Base-by-base conservation (phyloP, 352 stramenopile species). In the Elongisporangium undulatum region DNA sequence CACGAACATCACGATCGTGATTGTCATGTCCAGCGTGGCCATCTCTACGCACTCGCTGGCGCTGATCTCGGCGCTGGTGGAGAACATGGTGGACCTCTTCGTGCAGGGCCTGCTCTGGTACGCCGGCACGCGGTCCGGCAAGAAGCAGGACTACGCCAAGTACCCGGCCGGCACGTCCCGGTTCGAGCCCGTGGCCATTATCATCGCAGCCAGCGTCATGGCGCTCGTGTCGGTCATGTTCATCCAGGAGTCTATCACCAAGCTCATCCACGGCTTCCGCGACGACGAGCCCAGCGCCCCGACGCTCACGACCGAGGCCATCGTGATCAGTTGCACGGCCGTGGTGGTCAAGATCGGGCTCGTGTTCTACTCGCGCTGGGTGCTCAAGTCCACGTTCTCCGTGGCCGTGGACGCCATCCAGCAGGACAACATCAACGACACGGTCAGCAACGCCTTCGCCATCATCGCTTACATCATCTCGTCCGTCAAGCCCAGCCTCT, bases 351-450 rank as follows among this genome's bases (percentile, higher is more conserved):
- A 95, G 66, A 67, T 95, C 20, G 71, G 65, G 17, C 68, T 95
- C 38, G 76, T 85, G 48, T 60, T 83, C 23, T 89, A 94, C 64
- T 87, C 77, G 4, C 59, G 65, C 13, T 87, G 74, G 73, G 75
- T 84, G 24, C 68, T 87, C 51, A 82, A 75, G 60, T 68, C 64
- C 1, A 79, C 74, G 13, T 71, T 77, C 55, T 88, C 77, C 1
- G 66, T 63, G 3, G 75, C 75, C 17, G 77, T 85, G 6, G 66
- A 80, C 22, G 77, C 77, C 23, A 87, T 90, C 55, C 77, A 85
- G 8, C 84, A 97, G 72, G 94, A 98, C 84, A 96, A 98, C 71
- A 89, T 87, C 68, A 98, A 98, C 72, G 95, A 98, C 75, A 87
- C 85, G 22, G 61, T 98, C 3, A 94, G 75, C 65, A 98, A 98